These are phyloP conservation scores for Solanum lycopersicoides DNA, from an alignment of 257 asterid genomes.

Conservation along the genomic window DNA sequence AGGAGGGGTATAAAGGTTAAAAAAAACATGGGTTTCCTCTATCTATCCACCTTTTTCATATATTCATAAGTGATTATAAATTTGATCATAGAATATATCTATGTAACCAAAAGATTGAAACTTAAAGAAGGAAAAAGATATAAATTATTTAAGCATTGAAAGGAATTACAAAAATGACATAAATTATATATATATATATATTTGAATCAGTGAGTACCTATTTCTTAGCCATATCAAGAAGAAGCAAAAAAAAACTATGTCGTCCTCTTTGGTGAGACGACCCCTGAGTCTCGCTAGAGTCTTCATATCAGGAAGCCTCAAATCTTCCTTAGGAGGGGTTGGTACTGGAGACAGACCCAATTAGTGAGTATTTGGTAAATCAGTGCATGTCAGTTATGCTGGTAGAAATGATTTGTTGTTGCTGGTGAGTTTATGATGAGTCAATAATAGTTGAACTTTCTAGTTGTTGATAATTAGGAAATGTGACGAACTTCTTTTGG, in stretches of 20 bases:
- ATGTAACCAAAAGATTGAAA: not conserved
- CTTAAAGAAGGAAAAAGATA: not conserved
- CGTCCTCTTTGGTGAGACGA: not conserved
- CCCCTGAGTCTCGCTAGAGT: not conserved
- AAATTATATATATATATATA: not conserved
- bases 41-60: not conserved
- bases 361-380: not conserved
- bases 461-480: not conserved
- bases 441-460: not conserved
- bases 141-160: not conserved
- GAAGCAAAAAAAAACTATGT: not conserved
- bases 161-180: not conserved
- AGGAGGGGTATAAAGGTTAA: not conserved
- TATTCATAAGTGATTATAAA: too few relatives aligned
- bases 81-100: not conserved
- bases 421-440: not conserved
- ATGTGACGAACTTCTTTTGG: not conserved
- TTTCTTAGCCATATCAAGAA: too few relatives aligned
- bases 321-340: not conserved
- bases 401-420: too few relatives aligned
- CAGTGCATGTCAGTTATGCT: not conserved
- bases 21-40: not conserved
- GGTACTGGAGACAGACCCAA: not conserved
- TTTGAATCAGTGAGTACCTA: too few relatives aligned
- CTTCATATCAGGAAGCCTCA: not conserved